Base-by-base conservation (phyloP, 2,329 filamentous ascomycete genomes). In the Trichophaea hybrida region DNA sequence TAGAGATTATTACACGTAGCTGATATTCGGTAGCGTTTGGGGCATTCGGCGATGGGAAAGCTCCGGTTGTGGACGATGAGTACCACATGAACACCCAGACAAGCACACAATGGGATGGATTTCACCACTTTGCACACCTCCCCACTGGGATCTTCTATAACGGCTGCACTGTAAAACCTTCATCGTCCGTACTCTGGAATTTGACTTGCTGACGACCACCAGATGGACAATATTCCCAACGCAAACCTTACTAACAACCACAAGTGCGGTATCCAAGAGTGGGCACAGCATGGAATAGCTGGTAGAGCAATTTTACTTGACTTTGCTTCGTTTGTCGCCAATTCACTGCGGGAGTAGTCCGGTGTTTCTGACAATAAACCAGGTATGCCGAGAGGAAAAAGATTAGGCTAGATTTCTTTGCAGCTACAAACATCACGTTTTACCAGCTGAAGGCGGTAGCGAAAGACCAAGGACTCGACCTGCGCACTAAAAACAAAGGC, bases 401-500 rank as follows among this genome's bases (percentile, higher is more conserved):
- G 10, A 75, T 77, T 33, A 62, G 70, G 4, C 80, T 77, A 61
- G 73, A 79, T 64, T 75, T 80, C 0, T 75, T 80, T 53, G 74
- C 74, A 2, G 72, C 74, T 0, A 73, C 81, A 66, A 73, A 75
- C 33, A 82, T 84, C 68, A 76, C 75, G 0, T 71, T 77, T 1
- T 68, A 74, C 0, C 76, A 82, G 0, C 74, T 88, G 0, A 77
- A 79, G 57, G 74, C 76, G 6, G 80, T 81, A 37, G 84, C 81
- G 0, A 73, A 73, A 37, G 73, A 77, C 38, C 81, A 86, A 64
- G 78, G 78, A 0, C 73, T 86, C 32, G 78, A 84, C 61, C 82
- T 86, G 67, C 77, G 75, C 0, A 77, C 79, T 59, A 74, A 75
- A 5, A 46, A 6, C 15, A 61, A 66, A 35, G 61, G 63, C 13